Percentiles rank a stretch among this genome's conserved stretches.
phyloP scores from a whole-genome alignment of 2,329 filamentous ascomycete species.

The Drechslera avenae region DNA sequence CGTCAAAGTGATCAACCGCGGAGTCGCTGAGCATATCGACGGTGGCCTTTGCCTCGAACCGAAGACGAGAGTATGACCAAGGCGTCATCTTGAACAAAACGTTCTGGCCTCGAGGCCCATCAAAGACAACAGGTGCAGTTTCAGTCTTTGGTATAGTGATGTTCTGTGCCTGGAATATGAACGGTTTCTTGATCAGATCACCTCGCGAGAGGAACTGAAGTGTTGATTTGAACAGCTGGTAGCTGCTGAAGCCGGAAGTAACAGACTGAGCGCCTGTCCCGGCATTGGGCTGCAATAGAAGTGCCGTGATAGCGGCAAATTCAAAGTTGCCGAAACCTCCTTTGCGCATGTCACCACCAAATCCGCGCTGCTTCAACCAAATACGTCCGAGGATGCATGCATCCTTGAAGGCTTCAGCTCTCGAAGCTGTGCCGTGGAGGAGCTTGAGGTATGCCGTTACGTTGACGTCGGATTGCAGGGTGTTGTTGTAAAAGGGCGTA shows the following conservation, averaged over 20 bases:
- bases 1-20: conserved; percentile 78
- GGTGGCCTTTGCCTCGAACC: conserved; percentile 75
- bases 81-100: conserved; percentile 87
- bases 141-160: conserved; percentile 48
- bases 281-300: conserved; percentile 79
- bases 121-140: conserved; percentile 73
- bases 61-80: conserved; percentile 79
- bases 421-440: conserved; percentile 70
- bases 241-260: conserved; percentile 81
- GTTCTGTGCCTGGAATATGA: conserved; percentile 54
- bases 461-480: conserved; percentile 76
- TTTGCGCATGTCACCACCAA: conserved; percentile 68
- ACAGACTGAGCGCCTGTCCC: conserved; percentile 73
- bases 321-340: conserved; percentile 95
- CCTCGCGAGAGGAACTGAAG: conserved; percentile 83
- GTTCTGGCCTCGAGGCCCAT: conserved; percentile 75
- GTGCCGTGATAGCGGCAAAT: conserved; percentile 79
- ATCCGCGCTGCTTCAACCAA: conserved; percentile 89
- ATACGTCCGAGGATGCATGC: conserved; percentile 83
- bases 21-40: conserved; percentile 76
- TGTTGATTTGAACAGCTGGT: conserved; percentile 91
- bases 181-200: conserved; percentile 71
- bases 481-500: conserved; percentile 89
- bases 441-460: conserved; percentile 76
- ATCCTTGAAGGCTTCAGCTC: conserved; percentile 76